These are phyloP conservation scores for Suhomyces sp. DNA, from an alignment of 805 yeast species.

Conservation along the genomic window DNA sequence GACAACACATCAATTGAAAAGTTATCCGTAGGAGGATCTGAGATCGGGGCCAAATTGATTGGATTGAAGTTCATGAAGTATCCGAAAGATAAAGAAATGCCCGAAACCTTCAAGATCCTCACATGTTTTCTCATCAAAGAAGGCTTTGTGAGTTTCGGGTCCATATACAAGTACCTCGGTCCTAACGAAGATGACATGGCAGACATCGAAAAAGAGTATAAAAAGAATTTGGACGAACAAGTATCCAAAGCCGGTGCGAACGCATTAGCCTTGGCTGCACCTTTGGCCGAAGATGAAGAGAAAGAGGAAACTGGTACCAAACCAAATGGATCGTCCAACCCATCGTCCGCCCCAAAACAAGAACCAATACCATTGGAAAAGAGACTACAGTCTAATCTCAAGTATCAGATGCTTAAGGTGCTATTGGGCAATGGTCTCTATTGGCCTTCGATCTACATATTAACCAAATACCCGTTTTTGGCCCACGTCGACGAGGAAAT, in stretches of 20 bases:
- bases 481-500: conserved; percentile 52
- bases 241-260: conserved; percentile 64
- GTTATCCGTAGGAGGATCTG: conserved; percentile 52
- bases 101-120: conserved; percentile 44
- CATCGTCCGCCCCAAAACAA: not conserved
- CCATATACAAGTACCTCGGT: conserved; percentile 53
- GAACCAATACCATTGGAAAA: conserved; percentile 13
- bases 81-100: conserved; percentile 30
- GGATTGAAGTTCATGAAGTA: conserved; percentile 42
- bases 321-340: not conserved
- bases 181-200: conserved; percentile 52
- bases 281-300: conserved; percentile 56
- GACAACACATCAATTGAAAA: conserved; percentile 29
- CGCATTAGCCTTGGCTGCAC: conserved; percentile 86
- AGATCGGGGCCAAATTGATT: conserved; percentile 52
- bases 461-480: conserved; percentile 61
- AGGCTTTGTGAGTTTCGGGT: conserved; percentile 62
- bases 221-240: conserved; percentile 49
- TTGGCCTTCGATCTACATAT: conserved; percentile 57
- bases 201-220: conserved; percentile 42
- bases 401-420: conserved; percentile 45
- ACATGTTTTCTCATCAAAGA: conserved; percentile 60
- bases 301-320: not conserved
- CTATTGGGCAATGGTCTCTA: conserved; percentile 59
- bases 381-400: conserved; percentile 19